Conservation (phyloP, 768 basidiomycete species). For the Tricholoma bakamatsutake region DNA sequence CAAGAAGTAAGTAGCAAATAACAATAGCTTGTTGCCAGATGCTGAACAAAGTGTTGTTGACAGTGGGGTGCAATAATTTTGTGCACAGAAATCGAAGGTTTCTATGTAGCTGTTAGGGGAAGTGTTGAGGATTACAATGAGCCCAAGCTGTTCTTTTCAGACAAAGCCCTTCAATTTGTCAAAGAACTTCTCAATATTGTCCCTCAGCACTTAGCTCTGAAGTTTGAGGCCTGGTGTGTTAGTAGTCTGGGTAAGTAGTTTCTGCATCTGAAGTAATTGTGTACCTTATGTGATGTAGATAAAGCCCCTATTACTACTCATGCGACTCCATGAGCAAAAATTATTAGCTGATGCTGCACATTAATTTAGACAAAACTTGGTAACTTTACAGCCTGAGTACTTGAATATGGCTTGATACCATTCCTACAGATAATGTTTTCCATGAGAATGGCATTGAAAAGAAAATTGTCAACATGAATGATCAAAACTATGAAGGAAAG, state of each 20-base stretch:
- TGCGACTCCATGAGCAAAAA: neutral
- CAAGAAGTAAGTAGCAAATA: no score
- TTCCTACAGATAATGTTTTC: neutral
- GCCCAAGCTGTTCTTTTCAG: no score
- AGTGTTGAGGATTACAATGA: no score
- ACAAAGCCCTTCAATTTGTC: no score
- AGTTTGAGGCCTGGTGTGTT: no score
- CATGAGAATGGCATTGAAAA: neutral
- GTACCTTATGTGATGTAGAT: neutral
- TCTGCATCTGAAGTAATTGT: neutral
- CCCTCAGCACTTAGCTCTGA: no score
- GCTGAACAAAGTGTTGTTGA: no score
- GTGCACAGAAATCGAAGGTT: no score
- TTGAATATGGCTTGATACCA: neutral
- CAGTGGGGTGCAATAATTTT: no score
- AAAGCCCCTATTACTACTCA: neutral
- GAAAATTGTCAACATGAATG: neutral
- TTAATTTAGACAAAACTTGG: neutral
- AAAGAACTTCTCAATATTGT: no score
- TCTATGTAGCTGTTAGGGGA: no score
- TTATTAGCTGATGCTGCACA: neutral
- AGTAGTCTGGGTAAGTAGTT: neutral
- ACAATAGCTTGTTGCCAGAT: no score
- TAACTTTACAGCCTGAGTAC: neutral
- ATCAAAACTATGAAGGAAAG: neutral